phyloP scores from a whole-genome alignment of 163 green algal species.

The Smithsoniella earleae region DNA sequence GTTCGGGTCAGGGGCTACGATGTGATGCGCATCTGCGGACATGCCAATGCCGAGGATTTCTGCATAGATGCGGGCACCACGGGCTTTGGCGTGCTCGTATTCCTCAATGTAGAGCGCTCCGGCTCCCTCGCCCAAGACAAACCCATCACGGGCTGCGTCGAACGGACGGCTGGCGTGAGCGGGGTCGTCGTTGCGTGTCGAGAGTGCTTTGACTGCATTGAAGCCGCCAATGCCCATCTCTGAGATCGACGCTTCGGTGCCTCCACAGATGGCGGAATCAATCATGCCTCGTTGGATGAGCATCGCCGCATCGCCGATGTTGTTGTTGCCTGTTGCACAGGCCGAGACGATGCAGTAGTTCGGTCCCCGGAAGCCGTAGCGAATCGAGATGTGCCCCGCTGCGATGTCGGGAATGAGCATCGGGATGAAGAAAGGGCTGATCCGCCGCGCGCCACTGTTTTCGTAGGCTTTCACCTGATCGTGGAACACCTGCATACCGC shows the following conservation, averaged over 20 bases:
- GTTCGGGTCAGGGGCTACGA: background rate
- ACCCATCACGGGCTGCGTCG: slow-evolving; percentile 70
- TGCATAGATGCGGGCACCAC: too few species aligned
- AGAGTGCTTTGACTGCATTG: slow-evolving; percentile 63
- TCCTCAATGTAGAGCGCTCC: too few species aligned
- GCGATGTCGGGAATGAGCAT: too few species aligned
- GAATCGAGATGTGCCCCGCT: slow-evolving; percentile 71
- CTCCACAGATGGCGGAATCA: slow-evolving; percentile 74
- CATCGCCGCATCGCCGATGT: slow-evolving; percentile 76
- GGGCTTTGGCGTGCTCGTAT: too few species aligned
- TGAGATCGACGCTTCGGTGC: slow-evolving; percentile 81
- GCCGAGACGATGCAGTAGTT: slow-evolving; percentile 73
- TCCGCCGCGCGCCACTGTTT: too few species aligned
- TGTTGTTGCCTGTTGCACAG: slow-evolving; percentile 74
- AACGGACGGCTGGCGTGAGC: slow-evolving; percentile 67
- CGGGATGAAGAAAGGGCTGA: too few species aligned
- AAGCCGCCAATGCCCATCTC: slow-evolving; percentile 77
- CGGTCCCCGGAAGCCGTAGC: slow-evolving; percentile 56
- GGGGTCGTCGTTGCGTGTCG: slow-evolving; percentile 52
- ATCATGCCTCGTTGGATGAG: slow-evolving; percentile 72
- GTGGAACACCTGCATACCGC: too few species aligned
- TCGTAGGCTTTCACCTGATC: too few species aligned
- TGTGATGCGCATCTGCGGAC: background rate
- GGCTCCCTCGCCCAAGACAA: slow-evolving; percentile 90
- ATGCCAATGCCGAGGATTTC: background rate